Conservation (phyloP, 2,329 filamentous ascomycete species). For the Curvularia eragrostidis region DNA sequence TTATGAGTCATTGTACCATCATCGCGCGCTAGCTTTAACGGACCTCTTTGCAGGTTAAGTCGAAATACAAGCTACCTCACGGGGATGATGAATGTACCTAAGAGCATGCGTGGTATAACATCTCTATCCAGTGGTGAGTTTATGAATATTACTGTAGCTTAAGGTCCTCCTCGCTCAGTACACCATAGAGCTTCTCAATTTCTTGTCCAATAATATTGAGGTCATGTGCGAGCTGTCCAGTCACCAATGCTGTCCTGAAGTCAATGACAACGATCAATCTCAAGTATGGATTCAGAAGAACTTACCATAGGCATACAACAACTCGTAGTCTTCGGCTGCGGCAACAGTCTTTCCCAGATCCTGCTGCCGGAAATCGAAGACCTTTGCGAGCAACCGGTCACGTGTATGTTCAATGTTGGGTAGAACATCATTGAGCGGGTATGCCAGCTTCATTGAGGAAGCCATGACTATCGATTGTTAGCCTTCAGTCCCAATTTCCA, state of each 20-base stretch:
- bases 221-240: constrained; percentile 64
- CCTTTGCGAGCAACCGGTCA: constrained; percentile 83
- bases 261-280: constrained; percentile 8
- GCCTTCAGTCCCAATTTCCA: not conserved
- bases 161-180: constrained; percentile 66
- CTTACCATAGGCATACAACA: constrained; percentile 88
- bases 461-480: constrained; percentile 70
- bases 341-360: constrained; percentile 59
- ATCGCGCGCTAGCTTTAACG: not conserved
- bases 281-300: constrained; percentile 25
- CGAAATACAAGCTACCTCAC: not conserved
- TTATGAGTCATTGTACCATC: constrained; percentile 4
- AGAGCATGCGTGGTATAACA: not conserved
- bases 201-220: constrained; percentile 62
- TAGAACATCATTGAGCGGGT: constrained; percentile 86
- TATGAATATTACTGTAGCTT: constrained; percentile 53
- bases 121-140: not conserved
- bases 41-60: not conserved
- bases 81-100: not conserved
- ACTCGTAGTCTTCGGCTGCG: constrained; percentile 82
- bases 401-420: constrained; percentile 82
- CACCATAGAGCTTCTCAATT: constrained; percentile 66
- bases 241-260: constrained; percentile 62
- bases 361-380: constrained; percentile 83
- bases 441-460: constrained; percentile 91